Conservation (phyloP, 1,284 basidiomycete genomes). For the Puccinia coronata region DNA sequence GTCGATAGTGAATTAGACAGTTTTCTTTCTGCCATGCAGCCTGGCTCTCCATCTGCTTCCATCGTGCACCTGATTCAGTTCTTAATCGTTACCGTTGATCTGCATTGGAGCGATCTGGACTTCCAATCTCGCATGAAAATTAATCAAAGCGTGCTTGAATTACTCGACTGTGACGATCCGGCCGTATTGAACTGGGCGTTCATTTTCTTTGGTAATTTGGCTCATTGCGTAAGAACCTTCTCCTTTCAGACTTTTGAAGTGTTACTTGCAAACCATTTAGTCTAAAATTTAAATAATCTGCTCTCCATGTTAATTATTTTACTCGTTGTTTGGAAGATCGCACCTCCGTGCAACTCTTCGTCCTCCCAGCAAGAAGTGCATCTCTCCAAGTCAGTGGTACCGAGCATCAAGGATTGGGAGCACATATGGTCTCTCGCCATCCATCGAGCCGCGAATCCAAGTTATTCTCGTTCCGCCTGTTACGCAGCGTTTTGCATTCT, state of each 20-base stretch:
- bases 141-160: conserved; percentile 65
- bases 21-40: conserved; percentile 39
- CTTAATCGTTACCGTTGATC: conserved; percentile 78
- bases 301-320: not conserved
- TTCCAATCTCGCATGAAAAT: conserved; percentile 66
- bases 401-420: conserved; percentile 65
- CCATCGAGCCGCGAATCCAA: conserved; percentile 69
- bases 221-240: conserved; percentile 61
- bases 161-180: conserved; percentile 69
- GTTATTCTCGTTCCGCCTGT: conserved; percentile 75
- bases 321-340: not conserved
- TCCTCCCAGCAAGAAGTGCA: conserved; percentile 51
- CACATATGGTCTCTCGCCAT: conserved; percentile 77
- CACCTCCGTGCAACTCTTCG: conserved; percentile 6
- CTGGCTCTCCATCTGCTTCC: conserved; percentile 54
- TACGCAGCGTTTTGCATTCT: conserved; percentile 70
- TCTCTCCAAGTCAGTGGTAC: conserved; percentile 52
- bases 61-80: conserved; percentile 69
- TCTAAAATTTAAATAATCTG: conserved; percentile 22
- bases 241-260: not conserved
- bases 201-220: conserved; percentile 72
- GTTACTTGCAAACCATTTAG: not conserved
- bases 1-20: conserved; percentile 36
- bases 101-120: conserved; percentile 70
- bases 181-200: conserved; percentile 77